Base-by-base conservation (phyloP, 2,329 filamentous ascomycete genomes). In the Gremmenia infestans region DNA sequence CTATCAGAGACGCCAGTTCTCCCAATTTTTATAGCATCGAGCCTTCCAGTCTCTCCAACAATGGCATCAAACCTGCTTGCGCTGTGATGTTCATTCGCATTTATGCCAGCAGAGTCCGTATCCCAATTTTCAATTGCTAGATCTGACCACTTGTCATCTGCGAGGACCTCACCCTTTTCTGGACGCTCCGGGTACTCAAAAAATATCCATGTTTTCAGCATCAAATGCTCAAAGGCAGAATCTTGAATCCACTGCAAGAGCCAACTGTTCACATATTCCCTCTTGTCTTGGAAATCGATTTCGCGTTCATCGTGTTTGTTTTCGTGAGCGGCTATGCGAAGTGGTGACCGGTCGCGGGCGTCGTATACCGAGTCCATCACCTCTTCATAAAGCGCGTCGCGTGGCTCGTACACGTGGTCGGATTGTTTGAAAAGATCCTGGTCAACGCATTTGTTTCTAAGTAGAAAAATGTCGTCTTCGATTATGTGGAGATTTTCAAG, bases 241-340 rank as follows among this genome's bases (percentile, higher is more conserved):
- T 63, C 60, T 43, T 63, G 57, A 14, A 64, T 50, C 58, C 52
- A 61, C 22, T 61, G 17, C n/a, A 65, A 28, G 1, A 66, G 19
- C 63, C 63, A 66, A 25, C 48, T 58, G 25, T 66, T 66, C 8
- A 65, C 55, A 55, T 57, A 65, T 6, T 60, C 54, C 43, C 45
- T 52, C 49, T 63, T 66, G 52, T 61, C 55, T 8, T 43, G 53
- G 35, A 53, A 62, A 11, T 60, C 39, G 12, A 35, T 12, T 4
- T 49, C 32, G 15, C 54, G 36, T 2, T 42, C 40, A n/a, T 51
- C 8, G 17, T 40, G 32, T 7, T 53, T 48, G 8, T 48, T 25
- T 17, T 53, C 55, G 19, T 50, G 43, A 15, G 47, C 57, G 1
- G 64, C 65, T 1, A 56, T 17, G n/a, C 52, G 56, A 2, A 65